phyloP scores from a whole-genome alignment of 2,329 filamentous ascomycete genomes.

The Aspergillus novofumigatus region DNA sequence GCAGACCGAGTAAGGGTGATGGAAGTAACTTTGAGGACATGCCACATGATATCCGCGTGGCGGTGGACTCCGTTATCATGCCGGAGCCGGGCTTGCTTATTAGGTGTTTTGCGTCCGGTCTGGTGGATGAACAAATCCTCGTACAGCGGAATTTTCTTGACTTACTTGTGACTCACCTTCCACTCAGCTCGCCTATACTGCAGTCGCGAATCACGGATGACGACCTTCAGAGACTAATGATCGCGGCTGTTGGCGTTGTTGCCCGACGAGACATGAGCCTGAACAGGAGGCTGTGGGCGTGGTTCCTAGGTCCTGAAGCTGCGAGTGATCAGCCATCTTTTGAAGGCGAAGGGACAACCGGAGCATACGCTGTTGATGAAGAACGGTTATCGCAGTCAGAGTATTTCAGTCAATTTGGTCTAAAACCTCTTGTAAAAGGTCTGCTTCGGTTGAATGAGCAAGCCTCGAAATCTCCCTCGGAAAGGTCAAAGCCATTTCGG shows the following conservation, averaged over 20 bases:
- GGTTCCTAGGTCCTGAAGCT: slow-evolving; percentile 82
- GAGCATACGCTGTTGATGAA: slow-evolving; percentile 25
- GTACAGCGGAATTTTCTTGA: slow-evolving; percentile 94
- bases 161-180: slow-evolving; percentile 82
- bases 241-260: slow-evolving; percentile 82
- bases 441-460: slow-evolving; percentile 71
- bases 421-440: slow-evolving; percentile 68
- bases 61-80: slow-evolving; percentile 49
- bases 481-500: slow-evolving; percentile 79
- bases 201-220: slow-evolving; percentile 67
- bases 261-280: slow-evolving; percentile 92
- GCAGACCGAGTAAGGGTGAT: slow-evolving; percentile 26
- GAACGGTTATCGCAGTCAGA: slow-evolving; percentile 59
- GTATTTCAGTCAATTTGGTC: slow-evolving; percentile 79
- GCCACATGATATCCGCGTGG: slow-evolving; percentile 28
- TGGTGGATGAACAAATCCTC: slow-evolving; percentile 80
- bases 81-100: slow-evolving; percentile 89
- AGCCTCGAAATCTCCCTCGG: slow-evolving; percentile 52
- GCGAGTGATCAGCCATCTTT: slow-evolving; percentile 30
- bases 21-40: slow-evolving; percentile 23
- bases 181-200: slow-evolving; percentile 75
- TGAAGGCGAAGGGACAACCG: slow-evolving; percentile 26
- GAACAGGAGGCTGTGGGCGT: slow-evolving; percentile 90
- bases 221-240: slow-evolving; percentile 77
- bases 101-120: slow-evolving; percentile 84